These are phyloP conservation scores for Anaeramoeba flamelloides DNA, from an alignment of 78 protist species.

Conservation along the genomic window DNA sequence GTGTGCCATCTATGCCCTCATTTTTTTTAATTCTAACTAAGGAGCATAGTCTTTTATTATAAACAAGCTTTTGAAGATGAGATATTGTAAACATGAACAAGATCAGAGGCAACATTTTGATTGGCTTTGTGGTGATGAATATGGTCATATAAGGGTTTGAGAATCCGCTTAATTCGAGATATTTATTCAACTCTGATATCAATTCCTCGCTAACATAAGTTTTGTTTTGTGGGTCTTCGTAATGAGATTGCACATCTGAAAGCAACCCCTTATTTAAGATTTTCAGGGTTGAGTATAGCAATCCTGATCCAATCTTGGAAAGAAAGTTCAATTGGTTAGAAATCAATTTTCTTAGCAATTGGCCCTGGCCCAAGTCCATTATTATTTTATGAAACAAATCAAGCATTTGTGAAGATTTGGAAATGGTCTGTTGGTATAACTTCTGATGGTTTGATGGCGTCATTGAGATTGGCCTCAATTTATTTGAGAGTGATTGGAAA, in stretches of 20 bases:
- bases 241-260: slow-evolving; percentile 10
- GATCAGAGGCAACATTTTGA: too few relatives aligned
- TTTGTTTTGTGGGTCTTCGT: slow-evolving; percentile 10
- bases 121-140: slow-evolving; percentile 46
- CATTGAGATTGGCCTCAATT: too few relatives aligned
- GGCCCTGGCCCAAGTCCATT: slow-evolving; percentile 43
- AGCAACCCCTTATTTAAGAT: slow-evolving; percentile 9
- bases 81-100: slow-evolving; percentile 24
- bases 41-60: background rate
- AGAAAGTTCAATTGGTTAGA: slow-evolving; percentile 40
- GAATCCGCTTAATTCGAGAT: slow-evolving; percentile 49
- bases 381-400: too few relatives aligned
- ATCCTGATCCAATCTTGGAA: slow-evolving; percentile 39
- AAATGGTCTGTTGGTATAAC: too few relatives aligned
- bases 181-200: too few relatives aligned
- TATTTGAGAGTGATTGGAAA: too few relatives aligned
- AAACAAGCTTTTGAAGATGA: background rate
- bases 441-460: too few relatives aligned
- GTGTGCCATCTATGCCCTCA: slow-evolving; percentile 48
- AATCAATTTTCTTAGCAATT: slow-evolving; percentile 54
- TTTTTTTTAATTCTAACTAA: too few relatives aligned
- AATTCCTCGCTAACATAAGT: too few relatives aligned
- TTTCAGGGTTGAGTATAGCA: slow-evolving; percentile 2
- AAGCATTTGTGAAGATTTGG: too few relatives aligned
- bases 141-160: slow-evolving; percentile 50